phyloP scores from a whole-genome alignment of 1,284 basidiomycete genomes.

The Ustilago curta region DNA sequence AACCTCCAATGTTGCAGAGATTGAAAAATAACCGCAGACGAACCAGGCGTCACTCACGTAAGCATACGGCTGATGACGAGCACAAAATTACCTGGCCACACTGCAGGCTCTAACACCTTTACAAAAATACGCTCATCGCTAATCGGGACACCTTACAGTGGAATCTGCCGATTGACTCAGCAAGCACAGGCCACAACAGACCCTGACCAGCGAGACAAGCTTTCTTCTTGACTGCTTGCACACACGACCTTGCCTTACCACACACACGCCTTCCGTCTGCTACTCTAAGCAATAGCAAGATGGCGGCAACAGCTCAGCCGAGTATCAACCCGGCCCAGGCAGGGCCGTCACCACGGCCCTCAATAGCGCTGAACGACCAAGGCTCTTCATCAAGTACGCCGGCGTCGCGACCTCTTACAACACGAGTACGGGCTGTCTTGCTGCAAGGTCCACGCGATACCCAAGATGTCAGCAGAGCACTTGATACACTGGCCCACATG shows the following conservation, averaged over 20 bases:
- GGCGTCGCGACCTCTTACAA: slow-evolving; percentile 24
- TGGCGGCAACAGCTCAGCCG: slow-evolving; percentile 17
- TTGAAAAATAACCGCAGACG: not conserved
- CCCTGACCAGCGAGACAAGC: not conserved
- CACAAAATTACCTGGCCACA: not conserved
- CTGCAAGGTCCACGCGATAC: slow-evolving; percentile 27
- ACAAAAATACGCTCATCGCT: too few relatives aligned
- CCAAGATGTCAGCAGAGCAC: slow-evolving; percentile 16
- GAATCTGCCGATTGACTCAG: not conserved
- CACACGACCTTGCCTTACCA: not conserved
- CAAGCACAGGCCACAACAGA: slow-evolving; percentile 35
- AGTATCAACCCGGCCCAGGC: slow-evolving; percentile 1
- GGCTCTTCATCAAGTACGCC: slow-evolving; percentile 10
- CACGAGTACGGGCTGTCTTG: slow-evolving; percentile 37
- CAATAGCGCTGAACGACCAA: not conserved
- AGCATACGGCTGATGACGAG: not conserved
- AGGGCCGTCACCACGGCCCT: slow-evolving; percentile 12
- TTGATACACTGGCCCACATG: slow-evolving; percentile 40
- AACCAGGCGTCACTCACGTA: not conserved
- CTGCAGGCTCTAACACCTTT: not conserved
- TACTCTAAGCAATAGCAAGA: not conserved
- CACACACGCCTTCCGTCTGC: not conserved
- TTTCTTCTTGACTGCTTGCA: not conserved
- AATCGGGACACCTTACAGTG: not conserved
- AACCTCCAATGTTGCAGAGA: too few relatives aligned